Percentiles rank a stretch among this genome's conserved stretches.
Evolutionary conservation across 345 rosid species (phyloP).

Genomic region (Eucalyptus curtisii): DNA sequence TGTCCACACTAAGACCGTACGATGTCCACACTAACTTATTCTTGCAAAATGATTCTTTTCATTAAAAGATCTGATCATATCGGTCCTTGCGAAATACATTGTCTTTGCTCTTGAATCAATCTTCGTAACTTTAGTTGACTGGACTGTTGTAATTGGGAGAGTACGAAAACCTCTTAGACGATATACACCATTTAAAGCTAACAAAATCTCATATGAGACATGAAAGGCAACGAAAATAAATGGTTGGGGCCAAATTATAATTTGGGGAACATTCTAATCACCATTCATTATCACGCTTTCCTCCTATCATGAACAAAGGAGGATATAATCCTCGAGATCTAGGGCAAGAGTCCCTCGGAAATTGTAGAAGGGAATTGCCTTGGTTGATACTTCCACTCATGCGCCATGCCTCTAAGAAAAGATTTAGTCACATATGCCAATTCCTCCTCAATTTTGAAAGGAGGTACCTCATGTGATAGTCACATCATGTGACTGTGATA

Average conservation of each 20-base stretch:
- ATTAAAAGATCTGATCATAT: no score
- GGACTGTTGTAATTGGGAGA: not conserved
- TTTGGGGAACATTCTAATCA: not conserved
- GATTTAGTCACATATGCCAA: not conserved
- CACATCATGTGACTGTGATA: not conserved
- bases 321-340: no score
- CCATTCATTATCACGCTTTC: not conserved
- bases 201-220: not conserved
- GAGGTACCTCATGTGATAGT: not conserved
- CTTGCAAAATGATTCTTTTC: no score
- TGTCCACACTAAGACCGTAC: no score
- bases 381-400: not conserved
- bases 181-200: not conserved
- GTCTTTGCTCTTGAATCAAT: not conserved
- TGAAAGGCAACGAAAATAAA: not conserved
- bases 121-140: not conserved
- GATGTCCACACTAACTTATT: not conserved
- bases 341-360: no score
- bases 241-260: not conserved
- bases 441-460: not conserved
- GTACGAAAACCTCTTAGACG: not conserved
- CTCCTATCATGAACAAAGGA: no score
- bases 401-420: no score
- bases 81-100: not conserved
- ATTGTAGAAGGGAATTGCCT: no score